phyloP scores from a whole-genome alignment of 108 stramenopile genomes.

The Ochromonas danica region DNA sequence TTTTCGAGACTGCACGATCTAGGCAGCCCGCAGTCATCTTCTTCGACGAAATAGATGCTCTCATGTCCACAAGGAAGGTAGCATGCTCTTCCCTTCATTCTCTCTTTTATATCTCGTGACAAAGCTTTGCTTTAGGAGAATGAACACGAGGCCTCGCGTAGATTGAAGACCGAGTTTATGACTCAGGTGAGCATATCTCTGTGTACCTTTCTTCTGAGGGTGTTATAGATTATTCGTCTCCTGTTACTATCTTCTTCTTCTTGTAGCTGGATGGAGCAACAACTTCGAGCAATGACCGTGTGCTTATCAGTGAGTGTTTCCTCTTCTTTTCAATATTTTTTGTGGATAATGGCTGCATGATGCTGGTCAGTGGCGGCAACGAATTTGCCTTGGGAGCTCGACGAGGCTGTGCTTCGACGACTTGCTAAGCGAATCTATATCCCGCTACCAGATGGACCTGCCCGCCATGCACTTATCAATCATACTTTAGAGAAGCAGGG shows the following conservation, averaged over 20 bases:
- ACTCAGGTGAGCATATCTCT: background rate
- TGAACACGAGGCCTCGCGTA: constrained; percentile 34
- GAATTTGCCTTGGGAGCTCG: constrained; percentile 31
- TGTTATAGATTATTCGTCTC: background rate
- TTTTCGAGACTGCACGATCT: constrained; percentile 1
- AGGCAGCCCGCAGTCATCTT: constrained; percentile 31
- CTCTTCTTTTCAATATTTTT: background rate
- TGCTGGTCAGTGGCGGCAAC: constrained; percentile 12
- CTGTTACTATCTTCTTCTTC: background rate
- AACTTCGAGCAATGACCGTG: background rate
- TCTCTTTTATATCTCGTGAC: no score
- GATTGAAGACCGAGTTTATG: constrained; percentile 37
- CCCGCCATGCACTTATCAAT: background rate
- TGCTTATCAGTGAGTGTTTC: constrained; percentile 13
- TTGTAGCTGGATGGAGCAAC: constrained; percentile 26
- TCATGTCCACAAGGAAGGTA: constrained; percentile 33
- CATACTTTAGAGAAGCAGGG: constrained; percentile 16
- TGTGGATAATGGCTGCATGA: background rate
- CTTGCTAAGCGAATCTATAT: constrained; percentile 31
- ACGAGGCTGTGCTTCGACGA: constrained; percentile 29
- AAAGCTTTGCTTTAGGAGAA: constrained; percentile 10
- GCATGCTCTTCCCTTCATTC: background rate
- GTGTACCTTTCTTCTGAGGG: background rate
- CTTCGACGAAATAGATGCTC: constrained; percentile 35
- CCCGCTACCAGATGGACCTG: constrained; percentile 10